phyloP scores from a whole-genome alignment of 164 flowering plant genomes.

The Berberis vulgaris region DNA sequence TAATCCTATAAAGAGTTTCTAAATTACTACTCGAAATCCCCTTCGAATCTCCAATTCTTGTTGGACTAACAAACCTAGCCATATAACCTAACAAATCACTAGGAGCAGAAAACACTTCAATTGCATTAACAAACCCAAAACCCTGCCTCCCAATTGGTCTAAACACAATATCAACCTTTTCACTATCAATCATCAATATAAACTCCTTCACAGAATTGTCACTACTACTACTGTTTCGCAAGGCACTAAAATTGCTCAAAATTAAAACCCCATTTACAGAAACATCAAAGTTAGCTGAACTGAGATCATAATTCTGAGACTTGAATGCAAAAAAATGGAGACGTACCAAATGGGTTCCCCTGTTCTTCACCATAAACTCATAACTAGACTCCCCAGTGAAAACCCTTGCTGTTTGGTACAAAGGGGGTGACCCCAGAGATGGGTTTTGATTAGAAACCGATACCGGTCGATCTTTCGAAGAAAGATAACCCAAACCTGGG shows the following conservation, averaged over 20 bases:
- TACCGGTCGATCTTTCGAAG: neutral
- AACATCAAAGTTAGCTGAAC: constrained; percentile 13
- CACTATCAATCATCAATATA: constrained; percentile 26
- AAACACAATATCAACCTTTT: constrained; percentile 32
- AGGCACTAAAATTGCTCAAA: constrained; percentile 10
- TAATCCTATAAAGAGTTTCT: constrained; percentile 58
- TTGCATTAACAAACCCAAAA: constrained; percentile 60
- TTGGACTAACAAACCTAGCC: constrained; percentile 17
- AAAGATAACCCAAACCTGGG: constrained; percentile 2
- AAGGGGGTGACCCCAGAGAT: constrained; percentile 3
- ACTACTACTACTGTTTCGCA: neutral
- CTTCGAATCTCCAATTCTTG: constrained; percentile 21
- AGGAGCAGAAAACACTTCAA: constrained; percentile 80
- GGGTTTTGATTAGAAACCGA: constrained; percentile 6
- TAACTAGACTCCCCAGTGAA: constrained; percentile 9
- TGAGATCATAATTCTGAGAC: constrained; percentile 9
- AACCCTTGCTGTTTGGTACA: constrained; percentile 17
- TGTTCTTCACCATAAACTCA: constrained; percentile 5
- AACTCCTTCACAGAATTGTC: constrained; percentile 39
- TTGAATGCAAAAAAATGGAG: constrained; percentile 21
- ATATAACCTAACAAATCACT: constrained; percentile 36
- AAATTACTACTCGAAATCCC: constrained; percentile 29
- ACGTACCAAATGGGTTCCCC: constrained; percentile 16
- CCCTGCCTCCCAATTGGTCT: constrained; percentile 15
- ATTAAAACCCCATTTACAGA: constrained; percentile 7